phyloP scores from a whole-genome alignment of 257 asterid genomes.

The Solanum piurae region DNA sequence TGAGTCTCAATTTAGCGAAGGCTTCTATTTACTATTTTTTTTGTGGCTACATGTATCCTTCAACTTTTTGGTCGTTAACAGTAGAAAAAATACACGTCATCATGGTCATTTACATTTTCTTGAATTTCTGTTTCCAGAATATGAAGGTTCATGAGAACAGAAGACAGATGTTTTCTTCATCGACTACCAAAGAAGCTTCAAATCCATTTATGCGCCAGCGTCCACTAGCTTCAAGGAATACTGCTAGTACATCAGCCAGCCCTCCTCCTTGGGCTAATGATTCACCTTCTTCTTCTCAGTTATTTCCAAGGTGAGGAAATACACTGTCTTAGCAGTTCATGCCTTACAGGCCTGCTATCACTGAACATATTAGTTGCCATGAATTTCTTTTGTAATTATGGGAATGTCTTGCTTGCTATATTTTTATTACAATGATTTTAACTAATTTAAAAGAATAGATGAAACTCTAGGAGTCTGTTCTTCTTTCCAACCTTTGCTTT shows the following conservation, averaged over 20 bases:
- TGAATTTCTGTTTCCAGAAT: conserved; percentile 33
- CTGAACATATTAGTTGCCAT: neutral
- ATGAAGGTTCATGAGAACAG: conserved; percentile 81
- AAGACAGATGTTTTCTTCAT: conserved; percentile 64
- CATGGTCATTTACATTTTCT: neutral
- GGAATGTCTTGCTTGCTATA: neutral
- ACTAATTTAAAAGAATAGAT: neutral
- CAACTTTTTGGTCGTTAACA: neutral
- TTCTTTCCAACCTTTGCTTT: neutral
- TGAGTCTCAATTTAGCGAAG: neutral
- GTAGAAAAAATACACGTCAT: conserved; percentile 1
- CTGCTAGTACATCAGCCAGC: conserved; percentile 37
- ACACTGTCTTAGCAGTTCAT: neutral
- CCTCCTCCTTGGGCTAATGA: conserved; percentile 81
- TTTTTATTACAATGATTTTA: neutral
- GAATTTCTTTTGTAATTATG: neutral
- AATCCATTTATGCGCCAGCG: conserved; percentile 93
- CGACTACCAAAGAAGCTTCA: conserved; percentile 50
- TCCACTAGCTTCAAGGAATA: conserved; percentile 58
- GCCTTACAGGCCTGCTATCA: neutral
- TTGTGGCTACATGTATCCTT: neutral
- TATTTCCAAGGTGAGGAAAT: conserved; percentile 42
- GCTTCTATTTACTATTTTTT: neutral
- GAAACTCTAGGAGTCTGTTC: neutral
- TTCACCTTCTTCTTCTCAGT: conserved; percentile 41